Base-by-base conservation (phyloP, 495 filamentous ascomycete species). In the Hypoxylon intermedium region DNA sequence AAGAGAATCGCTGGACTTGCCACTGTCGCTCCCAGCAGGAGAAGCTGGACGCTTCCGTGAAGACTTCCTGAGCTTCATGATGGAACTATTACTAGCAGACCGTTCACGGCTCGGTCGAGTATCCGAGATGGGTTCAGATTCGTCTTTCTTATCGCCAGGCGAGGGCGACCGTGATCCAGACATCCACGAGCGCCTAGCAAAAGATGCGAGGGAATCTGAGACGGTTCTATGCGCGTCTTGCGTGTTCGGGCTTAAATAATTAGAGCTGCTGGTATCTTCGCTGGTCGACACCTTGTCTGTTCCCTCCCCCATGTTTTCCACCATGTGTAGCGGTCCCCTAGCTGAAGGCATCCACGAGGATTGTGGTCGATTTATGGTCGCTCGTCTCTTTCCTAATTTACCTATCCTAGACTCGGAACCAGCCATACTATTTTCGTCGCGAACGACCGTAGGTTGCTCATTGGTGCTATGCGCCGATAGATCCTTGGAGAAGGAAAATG, bases 171-270 rank as follows among this genome's bases (percentile, higher is more conserved):
- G 77, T 26, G 85, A 86, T 7, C 81, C 75, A 6, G 83, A 74
- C 11, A 83, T 82, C 87, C 88, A 91, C 38, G 88, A 85, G 67
- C 83, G 83, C 58, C 82, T 83, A 9, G 87, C 85, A 60, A 90
- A 80, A 55, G 77, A 85, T 54, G 85, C 82, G 65, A 91, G 80
- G 21, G 87, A 83, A 36, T 85, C 86, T 4, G 87, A 86, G 65
- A 87, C 82, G 3, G 50, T 70, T 52, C 69, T 70, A 13, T 73
- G 60, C 20, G 67, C 59, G 19, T 78, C 73, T 36, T 68, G 34
- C 9, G 63, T 23, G 9, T 55, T 65, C 6, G 54, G 58, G 37
- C 19, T 41, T 12, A 62, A 34, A 26, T 53, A 40, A n/a, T 41
- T 50, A 9, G 55, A 37, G n/a, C 21, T 37, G 26, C 49, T 21